Evolutionary conservation across 129 eudicot species (phyloP), one percentile per base, ranked within the genome.

Genomic region (Helianthus tuberosus): DNA sequence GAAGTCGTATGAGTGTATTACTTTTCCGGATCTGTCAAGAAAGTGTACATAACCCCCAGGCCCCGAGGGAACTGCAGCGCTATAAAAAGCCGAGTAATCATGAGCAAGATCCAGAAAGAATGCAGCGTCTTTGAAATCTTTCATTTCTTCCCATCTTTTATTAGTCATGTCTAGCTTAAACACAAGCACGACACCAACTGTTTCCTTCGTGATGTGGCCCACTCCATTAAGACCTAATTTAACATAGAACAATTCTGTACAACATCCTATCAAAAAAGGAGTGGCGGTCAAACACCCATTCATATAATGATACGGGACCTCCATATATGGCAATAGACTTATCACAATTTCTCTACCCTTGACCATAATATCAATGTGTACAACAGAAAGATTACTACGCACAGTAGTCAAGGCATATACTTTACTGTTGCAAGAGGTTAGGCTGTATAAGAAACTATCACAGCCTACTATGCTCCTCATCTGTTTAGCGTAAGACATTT

Each of bases 41-140:
- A 74, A 27, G 23, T 68, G 48, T 11, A 75, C 50, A 62, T 54
- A 80, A 61, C 52, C 68, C 23, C 84, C 80, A 27, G 29, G 54
- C 11, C 13, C 44, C 3, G 39, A 15, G 13, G 52, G 62, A 25
- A 50, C 7, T 10, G 65, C 66, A 62, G 39, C 55, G 57, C 15
- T 72, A 35, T n/a, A 73, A 27, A 15, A 58, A 6, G 69, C 11
- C 11, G 11, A 11, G 3, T 11, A 3, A 54, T 47, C 4, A 11
- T 7, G 29, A 17, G 5, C 7, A 52, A 11, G n/a, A 3, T 43
- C 79, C 27, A 74, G 60, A 44, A 66, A 67, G 48, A 80, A 80
- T 1, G 4, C 38, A 5, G 66, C 36, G 6, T 51, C 79, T 46
- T 48, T 38, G n/a, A 74, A 20, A 54, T 54, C 62, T 1, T 58